Base-by-base conservation (phyloP, 2,329 filamentous ascomycete genomes). In the Fusarium humuli region DNA sequence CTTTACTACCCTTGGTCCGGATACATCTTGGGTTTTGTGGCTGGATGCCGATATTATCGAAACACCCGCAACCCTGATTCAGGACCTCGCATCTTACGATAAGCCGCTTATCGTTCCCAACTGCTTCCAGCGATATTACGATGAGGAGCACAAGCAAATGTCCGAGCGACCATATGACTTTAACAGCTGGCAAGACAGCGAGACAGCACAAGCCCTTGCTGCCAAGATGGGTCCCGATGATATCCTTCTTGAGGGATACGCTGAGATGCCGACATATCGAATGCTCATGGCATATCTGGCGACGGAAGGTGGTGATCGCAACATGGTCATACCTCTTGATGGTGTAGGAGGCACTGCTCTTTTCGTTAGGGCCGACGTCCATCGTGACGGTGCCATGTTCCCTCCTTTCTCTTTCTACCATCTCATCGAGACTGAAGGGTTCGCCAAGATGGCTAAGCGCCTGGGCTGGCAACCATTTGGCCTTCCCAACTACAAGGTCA, bases 371-470 rank as follows among this genome's bases (percentile, higher is more conserved):
- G 96, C 94, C 3, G 94, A 98, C 64, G 96, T 99, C 25, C 96
- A 99, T 79, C 90, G 96, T 27, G 96, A 99, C 77, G 96, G 96
- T 22, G 95, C 96, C 78, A 99, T 98, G 95, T 99, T 99, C 83
- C 96, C 96, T 20, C 89, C 96, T 0, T 99, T 99, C 78, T 83
- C 95, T 5, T 99, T 99, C 78, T 98, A 98, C 79, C 92, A 99
- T 80, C 85, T 99, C 65, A 97, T 99, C 66, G 96, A 99, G 84
- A 98, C 96, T 1, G 96, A 99, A 78, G 96, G 96, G 0, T 99
- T 99, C 77, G 94, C 96, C 20, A 97, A 95, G 83, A 99, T 99
- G 96, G 94, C 94, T 14, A 91, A 89, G 79, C 86, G 96, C 71
- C 81, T 99, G 77, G 94, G 94, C 50, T 98, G 94, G 90, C 86